Percentiles rank a stretch among this genome's conserved stretches.
Conservation (phyloP, 129 eudicot genomes). For the Apium graveolens region DNA sequence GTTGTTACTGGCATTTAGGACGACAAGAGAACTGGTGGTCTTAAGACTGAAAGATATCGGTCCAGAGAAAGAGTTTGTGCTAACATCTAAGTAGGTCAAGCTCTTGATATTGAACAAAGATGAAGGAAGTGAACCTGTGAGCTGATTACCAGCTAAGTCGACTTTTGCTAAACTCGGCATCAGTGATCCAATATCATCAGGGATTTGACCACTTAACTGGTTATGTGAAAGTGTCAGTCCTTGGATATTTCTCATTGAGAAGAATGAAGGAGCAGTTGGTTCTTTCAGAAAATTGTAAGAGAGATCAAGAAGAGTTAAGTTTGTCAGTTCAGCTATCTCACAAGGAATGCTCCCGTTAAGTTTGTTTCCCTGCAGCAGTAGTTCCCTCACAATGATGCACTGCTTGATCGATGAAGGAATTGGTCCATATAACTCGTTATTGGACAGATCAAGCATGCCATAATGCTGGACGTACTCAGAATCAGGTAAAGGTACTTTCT, state of each 20-base stretch:
- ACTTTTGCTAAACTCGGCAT: slow-evolving; percentile 64
- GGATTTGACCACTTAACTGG: slow-evolving; percentile 51
- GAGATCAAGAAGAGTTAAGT: slow-evolving; percentile 66
- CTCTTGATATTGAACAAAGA: slow-evolving; percentile 48
- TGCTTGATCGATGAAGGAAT: slow-evolving; percentile 63
- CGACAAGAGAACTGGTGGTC: slow-evolving; percentile 48
- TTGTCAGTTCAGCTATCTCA: slow-evolving; percentile 46
- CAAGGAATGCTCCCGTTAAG: slow-evolving; percentile 72
- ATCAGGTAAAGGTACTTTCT: slow-evolving; percentile 66
- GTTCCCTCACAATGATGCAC: slow-evolving; percentile 51
- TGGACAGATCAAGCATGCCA: slow-evolving; percentile 88
- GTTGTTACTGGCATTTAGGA: slow-evolving; percentile 75
- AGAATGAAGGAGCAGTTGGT: slow-evolving; percentile 35
- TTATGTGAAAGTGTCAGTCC: slow-evolving; percentile 73
- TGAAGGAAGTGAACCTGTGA: slow-evolving; percentile 59
- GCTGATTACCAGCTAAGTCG: slow-evolving; percentile 52
- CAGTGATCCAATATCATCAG: slow-evolving; percentile 37
- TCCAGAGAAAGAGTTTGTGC: slow-evolving; percentile 69
- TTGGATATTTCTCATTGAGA: slow-evolving; percentile 68
- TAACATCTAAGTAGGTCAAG: slow-evolving; percentile 58
- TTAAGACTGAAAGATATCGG: slow-evolving; percentile 26
- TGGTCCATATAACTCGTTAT: slow-evolving; percentile 57
- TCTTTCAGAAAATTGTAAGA: slow-evolving; percentile 60
- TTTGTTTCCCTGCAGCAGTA: slow-evolving; percentile 48
- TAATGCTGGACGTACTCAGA: slow-evolving; percentile 87